A percentile compares a stretch with the other conserved stretches of the same genome.
phyloP scores from a whole-genome alignment of 345 rosid species.

The Hypericum perforatum region DNA sequence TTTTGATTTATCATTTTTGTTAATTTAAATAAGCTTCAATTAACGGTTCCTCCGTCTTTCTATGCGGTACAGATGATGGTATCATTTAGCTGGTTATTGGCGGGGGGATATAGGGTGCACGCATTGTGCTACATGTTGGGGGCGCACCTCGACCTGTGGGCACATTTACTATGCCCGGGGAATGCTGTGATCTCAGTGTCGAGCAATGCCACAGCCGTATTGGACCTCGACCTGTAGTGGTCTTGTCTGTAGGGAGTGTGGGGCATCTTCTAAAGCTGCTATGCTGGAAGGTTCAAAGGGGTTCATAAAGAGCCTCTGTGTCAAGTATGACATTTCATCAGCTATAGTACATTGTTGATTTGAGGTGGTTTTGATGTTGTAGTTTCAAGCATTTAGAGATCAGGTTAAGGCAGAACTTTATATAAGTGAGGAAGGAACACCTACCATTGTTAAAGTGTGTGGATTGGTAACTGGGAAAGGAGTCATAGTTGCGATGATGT shows the following conservation, averaged over 20 bases:
- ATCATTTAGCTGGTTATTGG: constrained; percentile 79
- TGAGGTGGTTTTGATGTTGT: constrained; percentile 14
- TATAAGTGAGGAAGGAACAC: constrained; percentile 67
- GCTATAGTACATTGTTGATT: constrained; percentile 52
- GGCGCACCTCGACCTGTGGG: constrained; percentile 60
- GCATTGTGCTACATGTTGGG: constrained; percentile 78
- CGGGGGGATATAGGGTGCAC: constrained; percentile 92
- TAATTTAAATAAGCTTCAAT: no score
- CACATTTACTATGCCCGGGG: constrained; percentile 73
- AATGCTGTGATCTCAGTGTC: constrained; percentile 77
- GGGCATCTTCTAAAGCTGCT: constrained; percentile 87
- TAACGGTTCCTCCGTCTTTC: no score
- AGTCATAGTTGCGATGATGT: constrained; percentile 62
- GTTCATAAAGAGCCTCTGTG: constrained; percentile 84
- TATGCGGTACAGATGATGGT: constrained; percentile 35
- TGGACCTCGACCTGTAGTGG: constrained; percentile 57
- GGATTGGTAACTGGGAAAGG: constrained; percentile 99
- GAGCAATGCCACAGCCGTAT: constrained; percentile 67
- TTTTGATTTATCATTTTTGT: no score
- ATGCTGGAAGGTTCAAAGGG: constrained; percentile 94
- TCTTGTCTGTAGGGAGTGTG: constrained; percentile 49
- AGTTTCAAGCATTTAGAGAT: constrained; percentile 60
- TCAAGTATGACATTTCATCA: constrained; percentile 78
- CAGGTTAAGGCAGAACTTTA: constrained; percentile 58
- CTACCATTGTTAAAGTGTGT: constrained; percentile 82